Percentiles rank a stretch among this genome's conserved stretches.
Conservation (phyloP, 768 basidiomycete species). For the Sistotremastrum niveocremeum region DNA sequence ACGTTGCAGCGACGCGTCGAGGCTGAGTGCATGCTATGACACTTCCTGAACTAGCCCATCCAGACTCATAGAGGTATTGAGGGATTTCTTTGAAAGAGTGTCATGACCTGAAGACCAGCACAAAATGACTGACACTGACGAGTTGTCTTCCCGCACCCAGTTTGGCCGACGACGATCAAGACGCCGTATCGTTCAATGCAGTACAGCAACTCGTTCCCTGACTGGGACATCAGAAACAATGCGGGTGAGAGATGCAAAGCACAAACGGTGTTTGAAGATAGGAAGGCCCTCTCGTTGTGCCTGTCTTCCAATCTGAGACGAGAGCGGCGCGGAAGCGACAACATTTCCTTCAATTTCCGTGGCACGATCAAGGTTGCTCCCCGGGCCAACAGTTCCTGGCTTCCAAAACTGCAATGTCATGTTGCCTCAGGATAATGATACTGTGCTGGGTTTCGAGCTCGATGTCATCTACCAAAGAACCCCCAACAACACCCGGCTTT, state of each 20-base stretch:
- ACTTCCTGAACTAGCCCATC: constrained; percentile 77
- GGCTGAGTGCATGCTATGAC: constrained; percentile 91
- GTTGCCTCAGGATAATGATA: too few relatives aligned
- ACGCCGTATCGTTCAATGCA: constrained; percentile 76
- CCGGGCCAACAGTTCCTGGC: constrained; percentile 73
- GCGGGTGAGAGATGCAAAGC: background rate
- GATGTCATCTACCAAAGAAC: too few relatives aligned
- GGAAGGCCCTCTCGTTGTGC: constrained; percentile 73
- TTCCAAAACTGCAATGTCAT: constrained; percentile 63
- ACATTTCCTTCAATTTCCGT: constrained; percentile 64
- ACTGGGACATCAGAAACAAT: constrained; percentile 1
- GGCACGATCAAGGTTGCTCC: constrained; percentile 76
- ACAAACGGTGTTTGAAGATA: constrained; percentile 78
- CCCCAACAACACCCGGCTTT: too few relatives aligned
- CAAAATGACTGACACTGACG: constrained; percentile 37
- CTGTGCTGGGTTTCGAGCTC: too few relatives aligned
- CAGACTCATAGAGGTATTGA: constrained; percentile 85
- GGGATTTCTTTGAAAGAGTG: constrained; percentile 58
- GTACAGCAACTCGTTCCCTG: constrained; percentile 71
- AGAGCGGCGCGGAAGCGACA: constrained; percentile 47
- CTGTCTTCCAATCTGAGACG: constrained; percentile 47
- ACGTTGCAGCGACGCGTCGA: constrained; percentile 86
- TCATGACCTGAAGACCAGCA: background rate
- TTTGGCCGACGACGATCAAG: constrained; percentile 84
- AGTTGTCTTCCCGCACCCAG: constrained; percentile 96